Percentiles rank a stretch among this genome's conserved stretches.
Evolutionary conservation across 495 filamentous ascomycete species (phyloP).

Genomic region (Aspergillus leporis): DNA sequence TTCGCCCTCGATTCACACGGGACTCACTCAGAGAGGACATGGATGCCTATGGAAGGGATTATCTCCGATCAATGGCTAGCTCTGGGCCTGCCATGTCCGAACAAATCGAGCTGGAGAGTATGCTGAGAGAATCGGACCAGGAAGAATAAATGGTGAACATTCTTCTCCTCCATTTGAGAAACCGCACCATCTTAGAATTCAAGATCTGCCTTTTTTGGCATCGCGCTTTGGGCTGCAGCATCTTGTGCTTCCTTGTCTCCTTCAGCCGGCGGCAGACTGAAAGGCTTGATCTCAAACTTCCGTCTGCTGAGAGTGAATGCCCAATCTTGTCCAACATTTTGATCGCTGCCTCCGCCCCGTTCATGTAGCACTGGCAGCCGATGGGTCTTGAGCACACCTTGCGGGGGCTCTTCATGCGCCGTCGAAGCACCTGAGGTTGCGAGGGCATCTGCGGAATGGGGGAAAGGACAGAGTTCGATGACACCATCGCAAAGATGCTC

Average conservation of each 20-base stretch:
- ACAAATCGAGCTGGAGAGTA: constrained; percentile 64
- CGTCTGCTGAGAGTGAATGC: constrained; percentile 85
- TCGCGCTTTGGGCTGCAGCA: constrained; percentile 43
- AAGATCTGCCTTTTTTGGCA: constrained; percentile 65
- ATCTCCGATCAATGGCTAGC: constrained; percentile 55
- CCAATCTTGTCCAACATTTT: constrained; percentile 74
- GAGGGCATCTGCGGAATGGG: constrained; percentile 60
- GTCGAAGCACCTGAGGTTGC: constrained; percentile 53
- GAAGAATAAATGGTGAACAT: constrained; percentile 34
- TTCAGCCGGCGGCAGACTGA: constrained; percentile 85
- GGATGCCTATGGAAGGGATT: constrained; percentile 53
- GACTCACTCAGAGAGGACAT: constrained; percentile 36
- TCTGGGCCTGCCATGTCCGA: constrained; percentile 58
- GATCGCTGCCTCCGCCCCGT: constrained; percentile 76
- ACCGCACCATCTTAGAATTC: constrained; percentile 58
- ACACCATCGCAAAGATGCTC: constrained; percentile 86
- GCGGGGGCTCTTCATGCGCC: constrained; percentile 69
- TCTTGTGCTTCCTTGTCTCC: constrained; percentile 72
- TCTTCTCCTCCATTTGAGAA: background rate
- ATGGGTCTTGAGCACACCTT: constrained; percentile 83
- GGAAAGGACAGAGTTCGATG: constrained; percentile 84
- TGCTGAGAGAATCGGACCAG: constrained; percentile 51
- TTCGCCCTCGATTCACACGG: constrained; percentile 45
- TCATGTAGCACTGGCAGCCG: constrained; percentile 82
- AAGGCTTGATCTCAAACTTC: constrained; percentile 83